A percentile compares a stretch with the other conserved stretches of the same genome.
Evolutionary conservation across 495 filamentous ascomycete genomes (phyloP).

Genomic region (Amniculicola lignicola): DNA sequence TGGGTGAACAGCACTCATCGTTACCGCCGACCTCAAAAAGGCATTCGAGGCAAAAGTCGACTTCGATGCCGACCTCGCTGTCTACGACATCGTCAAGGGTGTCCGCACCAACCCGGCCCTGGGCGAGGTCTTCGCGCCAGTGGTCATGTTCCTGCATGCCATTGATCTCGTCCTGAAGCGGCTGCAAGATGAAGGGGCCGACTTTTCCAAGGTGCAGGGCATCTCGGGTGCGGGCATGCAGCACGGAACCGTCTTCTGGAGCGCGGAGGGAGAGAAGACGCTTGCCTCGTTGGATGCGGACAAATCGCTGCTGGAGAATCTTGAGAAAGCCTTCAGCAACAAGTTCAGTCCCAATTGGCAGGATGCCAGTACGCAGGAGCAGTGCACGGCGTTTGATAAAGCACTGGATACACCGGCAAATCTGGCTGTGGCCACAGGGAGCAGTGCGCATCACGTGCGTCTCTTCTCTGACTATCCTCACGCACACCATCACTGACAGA

Average conservation of each 20-base stretch:
- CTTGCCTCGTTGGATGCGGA: slow-evolving; percentile 57
- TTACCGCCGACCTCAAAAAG: slow-evolving; percentile 74
- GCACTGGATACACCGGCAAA: slow-evolving; percentile 60
- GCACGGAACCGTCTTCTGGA: slow-evolving; percentile 95
- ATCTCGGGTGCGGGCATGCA: slow-evolving; percentile 93
- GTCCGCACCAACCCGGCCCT: slow-evolving; percentile 76
- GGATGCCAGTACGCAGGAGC: slow-evolving; percentile 85
- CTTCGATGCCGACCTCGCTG: slow-evolving; percentile 69
- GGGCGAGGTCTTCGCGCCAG: slow-evolving; percentile 85
- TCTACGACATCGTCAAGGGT: slow-evolving; percentile 78
- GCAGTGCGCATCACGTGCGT: slow-evolving; percentile 85
- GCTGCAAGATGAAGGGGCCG: slow-evolving; percentile 67
- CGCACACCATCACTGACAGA: slow-evolving; percentile 1
- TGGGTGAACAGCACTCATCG: slow-evolving; percentile 62
- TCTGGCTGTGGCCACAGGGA: slow-evolving; percentile 78
- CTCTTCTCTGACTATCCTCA: too few species aligned
- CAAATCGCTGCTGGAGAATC: slow-evolving; percentile 40
- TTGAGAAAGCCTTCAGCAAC: slow-evolving; percentile 69
- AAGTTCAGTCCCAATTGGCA: slow-evolving; percentile 95
- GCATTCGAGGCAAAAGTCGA: slow-evolving; percentile 72
- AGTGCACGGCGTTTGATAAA: slow-evolving; percentile 85
- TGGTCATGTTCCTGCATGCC: slow-evolving; percentile 92
- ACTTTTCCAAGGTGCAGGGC: slow-evolving; percentile 73
- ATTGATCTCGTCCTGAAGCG: slow-evolving; percentile 76
- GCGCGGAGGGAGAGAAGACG: slow-evolving; percentile 60